Evolutionary conservation across 2,329 filamentous ascomycete genomes (phyloP).

Genomic region (Penicillium thymicola): DNA sequence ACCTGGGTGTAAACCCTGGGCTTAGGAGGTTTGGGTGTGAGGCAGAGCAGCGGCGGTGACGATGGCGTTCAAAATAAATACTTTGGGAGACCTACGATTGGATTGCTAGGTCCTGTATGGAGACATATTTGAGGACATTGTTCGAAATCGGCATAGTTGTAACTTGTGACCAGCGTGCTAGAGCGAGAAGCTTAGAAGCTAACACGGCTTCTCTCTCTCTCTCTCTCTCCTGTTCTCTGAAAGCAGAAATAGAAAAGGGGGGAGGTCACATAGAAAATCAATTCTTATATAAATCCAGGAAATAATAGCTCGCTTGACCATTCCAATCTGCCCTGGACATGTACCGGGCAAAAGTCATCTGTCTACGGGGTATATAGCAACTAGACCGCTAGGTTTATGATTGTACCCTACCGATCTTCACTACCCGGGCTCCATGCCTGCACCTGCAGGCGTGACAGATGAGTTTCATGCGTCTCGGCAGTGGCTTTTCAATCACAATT

Average conservation of each 20-base stretch:
- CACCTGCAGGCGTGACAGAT: not conserved
- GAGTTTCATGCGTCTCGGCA: not conserved
- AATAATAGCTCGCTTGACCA: not conserved
- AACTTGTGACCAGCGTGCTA: not conserved
- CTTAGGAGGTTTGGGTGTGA: no score
- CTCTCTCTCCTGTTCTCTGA: not conserved
- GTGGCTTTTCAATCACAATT: not conserved
- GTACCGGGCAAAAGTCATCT: not conserved
- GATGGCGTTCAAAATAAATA: not conserved
- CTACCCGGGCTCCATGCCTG: no score
- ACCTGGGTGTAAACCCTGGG: not conserved
- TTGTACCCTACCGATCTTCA: not conserved
- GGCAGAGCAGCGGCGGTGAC: not conserved
- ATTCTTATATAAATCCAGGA: not conserved
- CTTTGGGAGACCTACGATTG: not conserved
- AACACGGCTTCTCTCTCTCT: not conserved
- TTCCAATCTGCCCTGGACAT: not conserved
- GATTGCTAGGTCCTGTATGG: no score
- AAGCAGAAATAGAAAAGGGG: not conserved
- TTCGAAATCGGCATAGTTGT: no score
- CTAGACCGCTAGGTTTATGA: not conserved
- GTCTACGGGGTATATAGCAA: not conserved
- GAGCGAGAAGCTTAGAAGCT: not conserved
- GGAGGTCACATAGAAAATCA: not conserved
- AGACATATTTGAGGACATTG: not conserved